Base-by-base conservation (phyloP, 2,329 filamentous ascomycete genomes). In the Xylariaceae sp. region DNA sequence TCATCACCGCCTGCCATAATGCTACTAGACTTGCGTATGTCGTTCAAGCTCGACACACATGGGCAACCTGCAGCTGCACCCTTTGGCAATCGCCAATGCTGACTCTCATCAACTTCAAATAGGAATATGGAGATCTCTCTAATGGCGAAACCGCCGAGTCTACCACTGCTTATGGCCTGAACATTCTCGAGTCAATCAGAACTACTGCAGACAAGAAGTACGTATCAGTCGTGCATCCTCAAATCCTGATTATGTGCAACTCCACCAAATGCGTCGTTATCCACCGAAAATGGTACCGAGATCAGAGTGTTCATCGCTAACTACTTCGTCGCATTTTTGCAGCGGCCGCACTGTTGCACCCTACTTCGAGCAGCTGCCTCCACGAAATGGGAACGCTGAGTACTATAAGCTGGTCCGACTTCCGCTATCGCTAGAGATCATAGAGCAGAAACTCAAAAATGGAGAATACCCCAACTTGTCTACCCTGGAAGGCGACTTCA, bases 151-250 rank as follows among this genome's bases (percentile, higher is more conserved):
- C 77, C 13, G 64, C 68, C 40, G 81, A 86, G 60, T 81, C 81
- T 13, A 90, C 86, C 3, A 83, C 81, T 12, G 75, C 81, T 41
- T 78, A 81, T 55, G 89, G 89, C 29, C 67, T 87, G 54, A 78
- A 76, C 51, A 86, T 94, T 57, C 68, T 94, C 34, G 81, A 87
- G 40, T 81, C 83, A 58, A 78, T 95, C 57, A 83, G 83, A 54
- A 75, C 79, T 50, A 88, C 87, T 17, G 79, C 81, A 48, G 89
- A 94, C 64, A 94, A 94, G 69, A 87, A 77, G 87, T 91, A 74
- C 57, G 78, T 71, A 36, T 6, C 34, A 26, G 22, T 26, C 11
- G 22, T 6, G 31, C 38, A 31, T 31, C 4, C 28, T 28, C 34
- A 26, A 11, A 26, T 26, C 22, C 6, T 6, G 22, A 6, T 11